Evolutionary conservation across 176 grass and related monocot species (phyloP).

Genomic region (Oryza meridionalis): DNA sequence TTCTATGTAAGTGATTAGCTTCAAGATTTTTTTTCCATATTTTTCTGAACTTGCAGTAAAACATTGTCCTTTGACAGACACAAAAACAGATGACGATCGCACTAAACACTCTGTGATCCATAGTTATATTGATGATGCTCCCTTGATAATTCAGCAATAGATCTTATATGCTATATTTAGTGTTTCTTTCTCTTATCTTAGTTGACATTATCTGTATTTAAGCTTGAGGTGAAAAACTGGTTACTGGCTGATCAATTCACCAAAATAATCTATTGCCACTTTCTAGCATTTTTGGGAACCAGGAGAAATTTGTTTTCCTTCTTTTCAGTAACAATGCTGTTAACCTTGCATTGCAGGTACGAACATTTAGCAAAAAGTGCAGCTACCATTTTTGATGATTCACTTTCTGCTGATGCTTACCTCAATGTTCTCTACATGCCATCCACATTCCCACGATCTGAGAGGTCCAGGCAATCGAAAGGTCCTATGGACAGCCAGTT

Average conservation of each 20-base stretch:
- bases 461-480: slow-evolving; percentile 65
- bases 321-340: slow-evolving; percentile 33
- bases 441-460: slow-evolving; percentile 90
- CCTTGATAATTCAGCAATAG: background rate
- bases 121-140: background rate
- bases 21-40: background rate
- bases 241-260: background rate
- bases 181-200: background rate
- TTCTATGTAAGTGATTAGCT: slow-evolving; percentile 64
- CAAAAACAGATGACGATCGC: background rate
- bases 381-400: slow-evolving; percentile 89
- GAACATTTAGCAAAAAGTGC: slow-evolving; percentile 93
- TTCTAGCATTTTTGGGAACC: background rate
- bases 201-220: slow-evolving; percentile 26
- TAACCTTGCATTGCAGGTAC: slow-evolving; percentile 67
- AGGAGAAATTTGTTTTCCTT: slow-evolving; percentile 11
- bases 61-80: background rate
- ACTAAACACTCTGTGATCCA: background rate
- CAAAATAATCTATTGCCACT: slow-evolving; percentile 10
- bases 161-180: slow-evolving; percentile 20
- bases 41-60: slow-evolving; percentile 6
- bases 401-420: slow-evolving; percentile 97
- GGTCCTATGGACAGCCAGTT: slow-evolving; percentile 55
- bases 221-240: slow-evolving; percentile 20
- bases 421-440: slow-evolving; percentile 96